Evolutionary conservation across 306 rosid species (phyloP).

Genomic region (Lathyrus tuberosus): DNA sequence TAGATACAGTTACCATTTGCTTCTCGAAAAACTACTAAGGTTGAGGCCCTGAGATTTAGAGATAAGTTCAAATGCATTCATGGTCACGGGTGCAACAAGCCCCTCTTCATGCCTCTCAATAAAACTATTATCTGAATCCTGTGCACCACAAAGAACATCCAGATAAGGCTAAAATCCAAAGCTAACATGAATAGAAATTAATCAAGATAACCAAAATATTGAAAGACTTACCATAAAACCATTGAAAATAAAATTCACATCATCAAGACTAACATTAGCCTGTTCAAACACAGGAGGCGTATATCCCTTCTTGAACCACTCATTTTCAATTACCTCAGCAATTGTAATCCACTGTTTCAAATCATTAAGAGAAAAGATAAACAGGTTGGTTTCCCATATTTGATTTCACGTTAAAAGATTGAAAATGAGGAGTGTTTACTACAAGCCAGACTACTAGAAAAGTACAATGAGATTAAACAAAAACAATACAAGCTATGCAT

Average conservation of each 20-base stretch:
- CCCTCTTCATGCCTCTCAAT: conserved; percentile 73
- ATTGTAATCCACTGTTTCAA: conserved; percentile 78
- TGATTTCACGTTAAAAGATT: conserved; percentile 21
- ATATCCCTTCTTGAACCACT: conserved; percentile 97
- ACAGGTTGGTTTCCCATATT: conserved; percentile 31
- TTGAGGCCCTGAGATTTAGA: conserved; percentile 93
- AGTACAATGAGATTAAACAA: conserved; percentile 2
- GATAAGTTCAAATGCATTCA: conserved; percentile 98
- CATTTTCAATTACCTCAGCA: conserved; percentile 82
- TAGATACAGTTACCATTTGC: conserved; percentile 72
- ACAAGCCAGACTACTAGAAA: conserved; percentile 15
- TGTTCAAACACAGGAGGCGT: conserved; percentile 78
- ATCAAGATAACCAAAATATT: no score
- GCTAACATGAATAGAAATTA: no score
- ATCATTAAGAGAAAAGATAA: conserved; percentile 31
- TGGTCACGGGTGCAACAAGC: conserved; percentile 62
- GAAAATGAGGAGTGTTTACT: conserved; percentile 27
- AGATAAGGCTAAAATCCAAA: no score
- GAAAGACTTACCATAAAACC: no score
- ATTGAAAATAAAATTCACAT: no score
- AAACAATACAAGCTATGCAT: conserved; percentile 40
- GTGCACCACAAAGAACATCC: no score
- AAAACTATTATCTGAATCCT: conserved; percentile 66
- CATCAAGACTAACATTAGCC: conserved; percentile 65
- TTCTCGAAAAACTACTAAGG: conserved; percentile 80